Conservation (phyloP, 2,329 filamentous ascomycete species). For the Ceratocystis colombiana region DNA sequence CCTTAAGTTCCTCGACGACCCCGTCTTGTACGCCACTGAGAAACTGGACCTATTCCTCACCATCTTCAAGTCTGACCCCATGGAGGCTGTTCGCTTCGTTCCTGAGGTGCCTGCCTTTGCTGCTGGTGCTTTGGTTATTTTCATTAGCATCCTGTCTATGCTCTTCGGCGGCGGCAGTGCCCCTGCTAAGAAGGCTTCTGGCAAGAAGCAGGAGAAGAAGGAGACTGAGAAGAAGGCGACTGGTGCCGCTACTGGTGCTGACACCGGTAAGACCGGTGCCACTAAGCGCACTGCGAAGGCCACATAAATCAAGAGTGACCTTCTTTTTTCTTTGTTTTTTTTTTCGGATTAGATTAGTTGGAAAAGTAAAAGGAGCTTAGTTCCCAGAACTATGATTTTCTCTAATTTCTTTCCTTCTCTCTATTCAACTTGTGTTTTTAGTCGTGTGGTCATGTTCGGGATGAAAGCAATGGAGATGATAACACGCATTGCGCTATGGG, state of each 20-base stretch:
- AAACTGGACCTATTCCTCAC: constrained; percentile 86
- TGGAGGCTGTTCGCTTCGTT: constrained; percentile 78
- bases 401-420: constrained; percentile 5
- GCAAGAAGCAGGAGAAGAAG: constrained; percentile 55
- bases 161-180: constrained; percentile 55
- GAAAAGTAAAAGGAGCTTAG: neutral
- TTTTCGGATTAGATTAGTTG: neutral
- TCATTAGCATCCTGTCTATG: constrained; percentile 60
- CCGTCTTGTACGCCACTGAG: constrained; percentile 76
- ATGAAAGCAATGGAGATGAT: constrained; percentile 24
- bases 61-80: constrained; percentile 68
- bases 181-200: constrained; percentile 63
- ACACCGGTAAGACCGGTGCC: constrained; percentile 65
- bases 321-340: constrained; percentile 11
- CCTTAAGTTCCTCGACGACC: constrained; percentile 84
- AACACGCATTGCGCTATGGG: constrained; percentile 22
- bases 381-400: neutral
- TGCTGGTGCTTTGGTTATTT: constrained; percentile 56
- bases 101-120: constrained; percentile 82
- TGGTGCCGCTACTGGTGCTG: constrained; percentile 51
- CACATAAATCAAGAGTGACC: constrained; percentile 14
- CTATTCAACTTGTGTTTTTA: constrained; percentile 18
- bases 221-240: constrained; percentile 53
- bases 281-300: constrained; percentile 50
- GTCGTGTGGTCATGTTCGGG: constrained; percentile 19